Base-by-base conservation (phyloP, 306 rosid genomes). In the Quercus ilex region DNA sequence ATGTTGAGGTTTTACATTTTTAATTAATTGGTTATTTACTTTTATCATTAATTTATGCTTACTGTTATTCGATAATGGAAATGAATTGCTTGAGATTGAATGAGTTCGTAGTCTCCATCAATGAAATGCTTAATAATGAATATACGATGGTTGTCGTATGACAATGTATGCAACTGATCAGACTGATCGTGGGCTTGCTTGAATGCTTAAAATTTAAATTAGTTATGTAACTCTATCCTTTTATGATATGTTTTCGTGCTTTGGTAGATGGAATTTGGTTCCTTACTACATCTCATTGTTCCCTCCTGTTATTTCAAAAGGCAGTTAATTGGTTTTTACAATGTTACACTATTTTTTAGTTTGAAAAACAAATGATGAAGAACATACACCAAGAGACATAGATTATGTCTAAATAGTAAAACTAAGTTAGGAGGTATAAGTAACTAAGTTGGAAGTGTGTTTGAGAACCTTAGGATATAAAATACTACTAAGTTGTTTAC, bases 1-100 rank as follows among this genome's bases (percentile, higher is more conserved):
- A 21, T 62, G 25, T 69, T 21, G 67, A 12, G 5, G 35, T 74
- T 77, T 38, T 35, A 9, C 71, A 74, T 74, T 77, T 83, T 81
- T 65, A 33, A 43, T 81, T 65, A 33, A 43, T 63, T n/a, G 69
- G 35, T 33, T 23, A 4, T 12, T 53, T 21, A 41, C 56, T 1
- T 21, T 1, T 76, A 19, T 46, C 18, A 46, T 51, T 26, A 8
- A 69, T 19, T 31, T 21, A 25, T 38, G 28, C 6, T 33, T 17
- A 7, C 26, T 17, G 5, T 33, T 67, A 35, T 33, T 1, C 3
- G 49, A 67, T 18, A 33, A 9, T n/a, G 11, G 38, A 17, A 67
- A 35, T 67, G 15, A 33, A 8, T 0, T 33, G 11, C 72, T 67
- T 33, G 72, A 35, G 26, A 67, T 62, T 33, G 51, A 67, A 31